Conservation (phyloP, 768 basidiomycete species). For the Exsudoporus frostii region DNA sequence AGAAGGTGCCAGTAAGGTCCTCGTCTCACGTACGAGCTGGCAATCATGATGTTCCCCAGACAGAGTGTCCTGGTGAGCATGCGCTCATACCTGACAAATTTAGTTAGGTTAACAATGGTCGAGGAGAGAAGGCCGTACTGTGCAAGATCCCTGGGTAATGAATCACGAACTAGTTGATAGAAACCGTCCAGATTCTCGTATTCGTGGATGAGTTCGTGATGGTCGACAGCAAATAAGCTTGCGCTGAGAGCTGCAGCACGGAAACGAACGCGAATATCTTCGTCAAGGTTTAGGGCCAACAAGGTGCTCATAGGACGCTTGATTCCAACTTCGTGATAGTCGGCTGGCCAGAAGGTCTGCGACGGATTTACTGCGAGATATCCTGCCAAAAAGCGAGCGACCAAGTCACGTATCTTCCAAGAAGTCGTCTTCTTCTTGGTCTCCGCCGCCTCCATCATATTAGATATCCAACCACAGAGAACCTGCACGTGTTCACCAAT, state of each 20-base stretch:
- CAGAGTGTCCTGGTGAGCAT: conserved; percentile 72
- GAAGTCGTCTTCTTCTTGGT: conserved; percentile 41
- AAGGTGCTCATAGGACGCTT: conserved; percentile 46
- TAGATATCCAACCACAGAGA: conserved; percentile 56
- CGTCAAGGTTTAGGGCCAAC: conserved; percentile 55
- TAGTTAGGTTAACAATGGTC: conserved; percentile 10
- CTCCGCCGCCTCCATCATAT: conserved; percentile 36
- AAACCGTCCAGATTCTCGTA: conserved; percentile 25
- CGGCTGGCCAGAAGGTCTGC: conserved; percentile 45
- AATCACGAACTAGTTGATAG: conserved; percentile 48
- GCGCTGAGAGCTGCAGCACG: conserved; percentile 62
- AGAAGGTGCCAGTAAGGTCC: conserved; percentile 88
- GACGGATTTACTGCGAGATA: conserved; percentile 61
- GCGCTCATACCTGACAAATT: conserved; percentile 56
- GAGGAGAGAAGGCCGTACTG: conserved; percentile 39
- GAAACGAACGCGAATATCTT: conserved; percentile 83
- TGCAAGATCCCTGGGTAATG: conserved; percentile 43
- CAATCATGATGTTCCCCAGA: conserved; percentile 75
- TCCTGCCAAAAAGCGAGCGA: conserved; percentile 61
- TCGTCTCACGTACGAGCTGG: conserved; percentile 71
- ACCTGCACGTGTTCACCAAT: conserved; percentile 43
- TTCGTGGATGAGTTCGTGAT: conserved; percentile 28
- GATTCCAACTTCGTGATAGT: conserved; percentile 27
- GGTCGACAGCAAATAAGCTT: conserved; percentile 48
- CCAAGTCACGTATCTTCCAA: conserved; percentile 66